A percentile compares a stretch with the other conserved stretches of the same genome.
These are phyloP conservation scores for Senna siamea DNA, from an alignment of 306 rosid species.

Conservation along the genomic window DNA sequence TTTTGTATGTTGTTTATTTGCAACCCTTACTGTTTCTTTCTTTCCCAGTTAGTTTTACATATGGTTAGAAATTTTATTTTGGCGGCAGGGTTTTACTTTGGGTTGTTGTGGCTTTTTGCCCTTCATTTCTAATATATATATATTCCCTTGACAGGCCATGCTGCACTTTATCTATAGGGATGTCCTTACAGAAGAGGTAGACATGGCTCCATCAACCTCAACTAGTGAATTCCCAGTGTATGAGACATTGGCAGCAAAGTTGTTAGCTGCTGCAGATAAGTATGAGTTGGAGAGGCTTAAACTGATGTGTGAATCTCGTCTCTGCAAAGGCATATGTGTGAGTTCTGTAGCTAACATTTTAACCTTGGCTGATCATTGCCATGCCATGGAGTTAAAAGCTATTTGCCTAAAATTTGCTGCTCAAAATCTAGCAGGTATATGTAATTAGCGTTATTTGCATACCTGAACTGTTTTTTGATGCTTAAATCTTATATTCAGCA, in stretches of 20 bases:
- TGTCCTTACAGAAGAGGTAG: constrained; percentile 69
- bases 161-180: constrained; percentile 85
- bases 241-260: constrained; percentile 67
- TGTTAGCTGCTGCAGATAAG: constrained; percentile 80
- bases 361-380: constrained; percentile 71
- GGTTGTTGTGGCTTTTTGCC: background rate
- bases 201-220: constrained; percentile 53
- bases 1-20: constrained; percentile 2
- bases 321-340: constrained; percentile 81
- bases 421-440: constrained; percentile 79
- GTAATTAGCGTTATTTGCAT: constrained; percentile 17
- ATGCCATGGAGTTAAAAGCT: constrained; percentile 70
- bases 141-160: constrained; percentile 60
- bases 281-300: constrained; percentile 75
- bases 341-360: constrained; percentile 74
- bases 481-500: background rate
- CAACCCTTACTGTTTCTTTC: constrained; percentile 10
- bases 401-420: constrained; percentile 88
- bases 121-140: constrained; percentile 33
- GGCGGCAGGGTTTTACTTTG: constrained; percentile 23
- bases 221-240: constrained; percentile 52
- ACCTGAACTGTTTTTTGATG: background rate
- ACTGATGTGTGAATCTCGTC: constrained; percentile 84
- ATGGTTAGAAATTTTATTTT: constrained; percentile 20
- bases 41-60: constrained; percentile 4